Evolutionary conservation across 306 rosid genomes (phyloP).

Genomic region (Purshia tridentata): DNA sequence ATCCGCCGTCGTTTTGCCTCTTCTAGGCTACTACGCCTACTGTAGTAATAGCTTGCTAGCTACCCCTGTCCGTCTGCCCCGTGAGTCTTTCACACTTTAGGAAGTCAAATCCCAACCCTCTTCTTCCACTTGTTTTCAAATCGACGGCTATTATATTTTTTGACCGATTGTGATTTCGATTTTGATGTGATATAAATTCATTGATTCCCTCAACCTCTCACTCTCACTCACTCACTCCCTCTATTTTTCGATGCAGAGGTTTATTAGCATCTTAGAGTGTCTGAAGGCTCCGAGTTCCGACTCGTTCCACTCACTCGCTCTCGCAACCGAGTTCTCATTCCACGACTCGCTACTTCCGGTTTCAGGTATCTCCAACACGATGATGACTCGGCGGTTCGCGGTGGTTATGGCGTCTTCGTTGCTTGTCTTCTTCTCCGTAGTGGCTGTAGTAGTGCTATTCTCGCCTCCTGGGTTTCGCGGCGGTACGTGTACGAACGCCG

Average conservation of each 20-base stretch:
- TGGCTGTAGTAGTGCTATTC: constrained; percentile 2
- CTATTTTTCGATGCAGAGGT: not conserved
- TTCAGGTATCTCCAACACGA: not conserved
- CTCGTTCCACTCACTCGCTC: not conserved
- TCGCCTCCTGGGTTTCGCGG: constrained; percentile 23
- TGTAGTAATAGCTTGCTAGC: not conserved
- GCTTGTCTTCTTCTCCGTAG: constrained; percentile 15
- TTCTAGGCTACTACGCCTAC: not conserved
- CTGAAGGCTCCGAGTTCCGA: not conserved
- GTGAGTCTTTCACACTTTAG: not conserved
- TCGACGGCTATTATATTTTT: constrained; percentile 50
- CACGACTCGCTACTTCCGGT: constrained; percentile 1
- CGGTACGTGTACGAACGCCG: constrained; percentile 33
- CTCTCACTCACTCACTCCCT: not conserved
- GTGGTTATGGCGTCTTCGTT: constrained; percentile 6
- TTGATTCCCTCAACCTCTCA: not conserved
- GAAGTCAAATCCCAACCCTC: constrained; percentile 4
- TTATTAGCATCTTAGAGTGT: not conserved
- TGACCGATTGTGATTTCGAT: constrained; percentile 27
- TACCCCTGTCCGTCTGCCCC: not conserved
- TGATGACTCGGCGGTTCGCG: constrained; percentile 12
- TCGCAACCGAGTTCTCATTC: not conserved
- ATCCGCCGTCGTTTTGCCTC: constrained; percentile 25
- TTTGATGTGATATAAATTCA: constrained; percentile 25
- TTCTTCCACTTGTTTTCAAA: constrained; percentile 5